Conservation (phyloP, 2,329 filamentous ascomycete species). For the Xylariaceae sp. region DNA sequence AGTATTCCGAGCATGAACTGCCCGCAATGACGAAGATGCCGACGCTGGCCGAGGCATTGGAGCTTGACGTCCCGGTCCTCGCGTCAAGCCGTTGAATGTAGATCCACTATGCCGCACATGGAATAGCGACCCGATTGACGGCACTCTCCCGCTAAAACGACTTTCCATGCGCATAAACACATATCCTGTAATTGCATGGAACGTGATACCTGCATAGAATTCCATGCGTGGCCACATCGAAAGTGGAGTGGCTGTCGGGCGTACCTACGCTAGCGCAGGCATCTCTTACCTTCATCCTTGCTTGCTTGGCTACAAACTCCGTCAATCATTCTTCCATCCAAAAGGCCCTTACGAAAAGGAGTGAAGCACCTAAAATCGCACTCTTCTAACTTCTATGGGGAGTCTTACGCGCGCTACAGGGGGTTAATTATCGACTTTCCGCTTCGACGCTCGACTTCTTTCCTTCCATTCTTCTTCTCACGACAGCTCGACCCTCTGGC, state of each 20-base stretch:
- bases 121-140: too few species aligned
- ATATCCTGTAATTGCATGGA: not conserved
- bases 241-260: not conserved
- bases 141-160: too few species aligned
- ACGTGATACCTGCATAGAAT: not conserved
- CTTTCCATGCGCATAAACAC: too few species aligned
- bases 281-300: slow-evolving; percentile 7
- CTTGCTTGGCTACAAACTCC: slow-evolving; percentile 12
- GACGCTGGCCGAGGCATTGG: slow-evolving; percentile 22
- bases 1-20: not conserved
- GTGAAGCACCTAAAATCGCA: slow-evolving; percentile 13
- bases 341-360: slow-evolving; percentile 12
- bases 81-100: not conserved
- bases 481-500: slow-evolving; percentile 8
- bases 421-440: slow-evolving; percentile 9
- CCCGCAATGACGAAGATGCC: slow-evolving; percentile 10
- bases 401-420: slow-evolving; percentile 5
- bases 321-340: slow-evolving; percentile 13
- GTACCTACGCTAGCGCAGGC: not conserved
- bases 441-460: slow-evolving; percentile 6
- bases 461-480: slow-evolving; percentile 4
- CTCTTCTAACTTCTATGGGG: slow-evolving; percentile 4
- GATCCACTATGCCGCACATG: too few species aligned
- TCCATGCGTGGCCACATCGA: slow-evolving; percentile 5
- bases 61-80: not conserved